A percentile compares a stretch with the other conserved stretches of the same genome.
phyloP scores from a whole-genome alignment of 305 asterid species.

The Rubia peregrina region DNA sequence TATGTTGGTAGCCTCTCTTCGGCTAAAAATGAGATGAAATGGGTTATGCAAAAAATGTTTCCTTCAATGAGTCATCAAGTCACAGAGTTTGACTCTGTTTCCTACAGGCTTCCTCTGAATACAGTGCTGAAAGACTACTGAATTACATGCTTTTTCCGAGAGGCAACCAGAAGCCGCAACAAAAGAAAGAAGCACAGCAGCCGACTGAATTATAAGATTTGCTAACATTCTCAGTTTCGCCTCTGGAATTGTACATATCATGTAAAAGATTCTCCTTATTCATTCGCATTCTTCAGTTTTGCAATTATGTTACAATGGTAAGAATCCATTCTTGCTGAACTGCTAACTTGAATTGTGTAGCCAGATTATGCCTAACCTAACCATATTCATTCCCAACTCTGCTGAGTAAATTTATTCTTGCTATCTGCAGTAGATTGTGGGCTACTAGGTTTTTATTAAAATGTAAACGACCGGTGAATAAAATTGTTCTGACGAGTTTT shows the following conservation, averaged over 20 bases:
- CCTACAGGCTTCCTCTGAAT: conserved; percentile 85
- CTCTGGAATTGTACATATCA: conserved; percentile 40
- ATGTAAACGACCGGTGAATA: neutral
- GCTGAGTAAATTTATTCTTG: conserved; percentile 1
- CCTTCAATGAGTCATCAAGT: neutral
- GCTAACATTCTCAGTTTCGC: conserved; percentile 18
- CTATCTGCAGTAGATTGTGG: neutral
- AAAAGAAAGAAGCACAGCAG: conserved; percentile 72
- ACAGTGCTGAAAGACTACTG: conserved; percentile 83
- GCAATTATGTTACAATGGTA: neutral
- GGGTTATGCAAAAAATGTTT: no score
- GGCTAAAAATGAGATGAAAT: neutral
- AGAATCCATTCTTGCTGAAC: conserved; percentile 11
- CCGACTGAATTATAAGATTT: conserved; percentile 46
- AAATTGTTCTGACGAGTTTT: neutral
- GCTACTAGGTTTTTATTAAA: neutral
- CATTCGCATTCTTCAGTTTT: conserved; percentile 8
- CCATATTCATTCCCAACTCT: neutral
- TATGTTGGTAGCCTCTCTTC: conserved; percentile 18
- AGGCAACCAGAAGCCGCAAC: conserved; percentile 50
- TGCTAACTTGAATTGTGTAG: conserved; percentile 10
- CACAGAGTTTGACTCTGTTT: conserved; percentile 1
- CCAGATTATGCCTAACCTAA: neutral
- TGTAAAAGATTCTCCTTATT: conserved; percentile 20
- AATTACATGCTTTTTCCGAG: conserved; percentile 72